Base-by-base conservation (phyloP, 805 yeast genomes). In the Myxozyma melibiosi region DNA sequence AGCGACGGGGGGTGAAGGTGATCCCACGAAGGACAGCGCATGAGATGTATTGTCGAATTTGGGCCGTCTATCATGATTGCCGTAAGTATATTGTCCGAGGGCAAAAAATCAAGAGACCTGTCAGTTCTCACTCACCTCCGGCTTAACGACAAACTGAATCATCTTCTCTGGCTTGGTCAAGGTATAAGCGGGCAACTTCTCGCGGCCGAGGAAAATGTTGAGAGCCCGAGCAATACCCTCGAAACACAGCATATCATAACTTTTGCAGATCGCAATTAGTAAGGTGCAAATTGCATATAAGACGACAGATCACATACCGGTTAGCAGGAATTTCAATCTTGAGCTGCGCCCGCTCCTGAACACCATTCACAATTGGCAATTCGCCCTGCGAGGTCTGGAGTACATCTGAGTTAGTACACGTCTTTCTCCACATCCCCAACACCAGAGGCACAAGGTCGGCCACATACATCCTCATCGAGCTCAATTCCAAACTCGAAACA, bases 401-500 rank as follows among this genome's bases (percentile, higher is more conserved):
- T n/a, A 22, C 22, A 39, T 25, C 13, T 35, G 27, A 11, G n/a
- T 38, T 18, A 22, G n/a, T 16, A 30, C 16, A 28, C 25, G n/a
- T n/a, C n/a, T n/a, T n/a, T n/a, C n/a, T n/a, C n/a, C n/a, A n/a
- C n/a, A n/a, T n/a, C n/a, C n/a, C n/a, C n/a, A n/a, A n/a, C n/a
- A n/a, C n/a, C n/a, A n/a, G n/a, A n/a, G n/a, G n/a, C n/a, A n/a
- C n/a, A n/a, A n/a, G n/a, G n/a, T n/a, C n/a, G n/a, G n/a, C n/a
- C 16, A 40, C 68, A 3, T 61, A 66, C 69, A 73, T 95, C 98
- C 76, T 95, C 99, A 73, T 94, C 99, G 61, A 94, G 81, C 77
- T 94, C 99, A 66, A 94, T 84, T 68, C 99, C 99, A 67, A 91
- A 94, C 70, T 92, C 95, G 78, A 94, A 94, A 77, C 98, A 94